Base-by-base conservation (phyloP, 148 eudicot genomes). In the Rhododendron mucronatum region DNA sequence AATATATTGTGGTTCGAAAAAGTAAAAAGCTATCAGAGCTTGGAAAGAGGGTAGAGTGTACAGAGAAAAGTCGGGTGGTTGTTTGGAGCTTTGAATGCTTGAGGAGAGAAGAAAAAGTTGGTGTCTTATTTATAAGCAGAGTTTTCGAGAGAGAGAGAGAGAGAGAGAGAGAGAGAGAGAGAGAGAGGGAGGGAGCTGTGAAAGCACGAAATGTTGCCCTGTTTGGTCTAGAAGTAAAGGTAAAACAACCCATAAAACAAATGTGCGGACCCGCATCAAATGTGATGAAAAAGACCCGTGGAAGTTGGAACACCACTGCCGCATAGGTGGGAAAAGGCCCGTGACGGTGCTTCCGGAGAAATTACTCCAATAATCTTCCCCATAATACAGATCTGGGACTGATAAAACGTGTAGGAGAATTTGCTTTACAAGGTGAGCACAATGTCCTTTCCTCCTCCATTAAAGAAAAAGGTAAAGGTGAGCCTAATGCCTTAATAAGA, bases 101-200 rank as follows among this genome's bases (percentile, higher is more conserved):
- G 75, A 23, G 26, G 57, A 82, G 48, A 13, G 82, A 41, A 53
- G 48, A 51, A 59, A 39, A 28, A 26, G 76, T 76, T 11, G 83
- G 88, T 3, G 47, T 23, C 51, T 3, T 12, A 87, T 83, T 82
- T 83, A 87, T 86, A 83, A 59, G 28, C 82, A 61, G 2, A 50
- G 81, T 39, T 57, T 44, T 5, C 7, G 2, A 30, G 5, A 16
- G 23, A 21, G 37, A 63, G 11, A 0, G 44, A 5, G 44, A 0
- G 44, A 4, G 37, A 4, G 75, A 3, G 75, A 3, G 75, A 21
- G 37, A 63, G 5, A 30, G 5, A 16, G 23, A 21, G n/a, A 44
- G 12, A 0, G 45, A 7, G 44, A 0, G 44, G 13, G 37, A 1
- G 75, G 16, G 16, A 3, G 75, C 14, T 84, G 86, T 18, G 21